Evolutionary conservation across 345 rosid genomes (phyloP).

Genomic region (Citrus hindsii): DNA sequence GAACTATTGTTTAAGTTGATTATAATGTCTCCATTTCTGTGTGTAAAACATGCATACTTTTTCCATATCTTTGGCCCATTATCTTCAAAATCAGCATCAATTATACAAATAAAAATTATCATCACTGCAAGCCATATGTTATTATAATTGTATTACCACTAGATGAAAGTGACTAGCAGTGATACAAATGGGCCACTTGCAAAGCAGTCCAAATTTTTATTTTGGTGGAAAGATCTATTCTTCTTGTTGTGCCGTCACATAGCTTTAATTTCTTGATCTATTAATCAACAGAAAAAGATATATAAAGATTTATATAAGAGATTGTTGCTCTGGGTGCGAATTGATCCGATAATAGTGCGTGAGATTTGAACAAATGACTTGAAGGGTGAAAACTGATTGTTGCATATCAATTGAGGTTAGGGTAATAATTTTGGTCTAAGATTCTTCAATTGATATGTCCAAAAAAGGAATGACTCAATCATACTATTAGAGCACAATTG

Average conservation of each 20-base stretch:
- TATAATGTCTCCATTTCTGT: too few species aligned
- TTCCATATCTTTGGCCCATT: background rate
- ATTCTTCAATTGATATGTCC: slow-evolving; percentile 39
- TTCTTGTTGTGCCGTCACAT: background rate
- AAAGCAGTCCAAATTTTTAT: background rate
- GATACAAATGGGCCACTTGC: background rate
- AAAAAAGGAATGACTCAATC: slow-evolving; percentile 36
- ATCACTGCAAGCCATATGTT: background rate
- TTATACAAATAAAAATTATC: background rate
- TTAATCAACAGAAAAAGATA: background rate
- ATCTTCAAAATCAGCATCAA: background rate
- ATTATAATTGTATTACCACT: background rate
- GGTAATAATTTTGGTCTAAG: slow-evolving; percentile 51
- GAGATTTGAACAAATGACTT: slow-evolving; percentile 30
- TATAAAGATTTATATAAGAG: background rate
- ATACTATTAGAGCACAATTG: slow-evolving; percentile 18
- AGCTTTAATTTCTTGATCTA: background rate
- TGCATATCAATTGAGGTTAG: too few species aligned
- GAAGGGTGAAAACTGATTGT: too few species aligned
- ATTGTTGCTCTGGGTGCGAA: background rate
- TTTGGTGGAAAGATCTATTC: slow-evolving; percentile 6
- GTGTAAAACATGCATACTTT: background rate
- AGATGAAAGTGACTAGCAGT: background rate
- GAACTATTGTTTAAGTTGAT: background rate
- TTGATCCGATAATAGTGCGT: slow-evolving; percentile 20